Evolutionary conservation across 306 rosid species (phyloP).

Genomic region (Cajanus cajan): DNA sequence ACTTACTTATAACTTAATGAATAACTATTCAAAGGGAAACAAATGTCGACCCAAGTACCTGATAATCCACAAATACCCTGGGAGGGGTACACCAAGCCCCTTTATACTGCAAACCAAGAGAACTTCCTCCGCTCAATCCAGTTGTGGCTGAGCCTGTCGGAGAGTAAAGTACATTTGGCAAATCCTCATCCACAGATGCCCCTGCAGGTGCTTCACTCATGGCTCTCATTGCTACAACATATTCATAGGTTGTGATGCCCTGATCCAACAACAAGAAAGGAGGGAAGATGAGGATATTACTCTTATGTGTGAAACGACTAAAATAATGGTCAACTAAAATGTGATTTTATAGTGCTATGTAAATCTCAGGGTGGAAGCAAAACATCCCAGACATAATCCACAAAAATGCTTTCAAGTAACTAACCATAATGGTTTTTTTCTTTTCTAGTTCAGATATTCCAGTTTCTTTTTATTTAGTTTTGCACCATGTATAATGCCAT

Average conservation of each 20-base stretch:
- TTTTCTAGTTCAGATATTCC: not conserved
- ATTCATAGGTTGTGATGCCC: slow-evolving; percentile 97
- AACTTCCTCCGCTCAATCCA: slow-evolving; percentile 97
- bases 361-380: slow-evolving; percentile 18
- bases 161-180: slow-evolving; percentile 68
- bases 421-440: not conserved
- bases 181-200: slow-evolving; percentile 65
- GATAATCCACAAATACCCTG: slow-evolving; percentile 90
- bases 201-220: slow-evolving; percentile 82
- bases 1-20: slow-evolving; percentile 7
- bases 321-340: slow-evolving; percentile 18
- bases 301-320: not conserved
- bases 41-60: slow-evolving; percentile 53
- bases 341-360: not conserved
- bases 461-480: not conserved
- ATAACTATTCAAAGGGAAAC: slow-evolving; percentile 3
- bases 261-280: slow-evolving; percentile 41
- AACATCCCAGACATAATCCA: not conserved
- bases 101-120: slow-evolving; percentile 84
- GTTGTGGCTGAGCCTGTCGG: slow-evolving; percentile 93
- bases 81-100: slow-evolving; percentile 99
- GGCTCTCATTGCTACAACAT: slow-evolving; percentile 96
- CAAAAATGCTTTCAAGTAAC: not conserved
- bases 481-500: not conserved
- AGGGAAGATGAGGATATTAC: slow-evolving; percentile 22